Evolutionary conservation across 371 early-diverging fungal species (phyloP), one percentile per base, ranked within the genome.

Genomic region (Syncephalastrum racemosum): DNA sequence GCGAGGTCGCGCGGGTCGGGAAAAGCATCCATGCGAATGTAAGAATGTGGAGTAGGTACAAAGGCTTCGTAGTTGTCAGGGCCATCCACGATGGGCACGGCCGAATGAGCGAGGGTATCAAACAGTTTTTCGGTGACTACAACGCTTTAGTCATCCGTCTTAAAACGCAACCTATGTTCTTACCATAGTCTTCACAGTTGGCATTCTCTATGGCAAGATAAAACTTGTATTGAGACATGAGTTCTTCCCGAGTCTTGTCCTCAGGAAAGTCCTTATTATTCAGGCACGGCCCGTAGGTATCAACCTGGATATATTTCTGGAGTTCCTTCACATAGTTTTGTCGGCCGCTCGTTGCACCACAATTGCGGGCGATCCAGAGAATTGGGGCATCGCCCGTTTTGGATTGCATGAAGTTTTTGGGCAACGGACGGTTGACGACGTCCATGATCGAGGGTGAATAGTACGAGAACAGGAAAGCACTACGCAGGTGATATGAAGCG

Each of bases 171-270:
- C 22, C 4, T n/a, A 20, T 16, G 27, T 24, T 16, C 36, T 18
- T 65, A 70, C 74, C 75, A 63, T 75, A 75, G 43, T 70, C 63
- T 39, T 66, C 73, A 25, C 77, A 76, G 45, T 76, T 76, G 18
- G 73, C 66, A 51, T 72, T 72, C 31, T 76, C 77, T 20, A 70
- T 60, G 1, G 73, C 62, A 12, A 76, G 52, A 58, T 76, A 73
- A 57, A 76, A 76, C 47, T 76, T 76, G 54, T 76, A 70, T 53
- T 69, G 70, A 13, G 48, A 45, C 56, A 70, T 56, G 3, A 65
- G 46, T 4, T 59, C 57, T 40, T 53, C 48, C 14, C 79, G 50
- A 4, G 70, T 56, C 25, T 64, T 70, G 31, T 63, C 65, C 0
- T 55, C 13, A 1, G 79, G 79, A 44, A 74, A 79, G 0, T 48